These are phyloP conservation scores for Colletotrichum paranaense DNA, from an alignment of 2,329 filamentous ascomycete species.

Conservation along the genomic window DNA sequence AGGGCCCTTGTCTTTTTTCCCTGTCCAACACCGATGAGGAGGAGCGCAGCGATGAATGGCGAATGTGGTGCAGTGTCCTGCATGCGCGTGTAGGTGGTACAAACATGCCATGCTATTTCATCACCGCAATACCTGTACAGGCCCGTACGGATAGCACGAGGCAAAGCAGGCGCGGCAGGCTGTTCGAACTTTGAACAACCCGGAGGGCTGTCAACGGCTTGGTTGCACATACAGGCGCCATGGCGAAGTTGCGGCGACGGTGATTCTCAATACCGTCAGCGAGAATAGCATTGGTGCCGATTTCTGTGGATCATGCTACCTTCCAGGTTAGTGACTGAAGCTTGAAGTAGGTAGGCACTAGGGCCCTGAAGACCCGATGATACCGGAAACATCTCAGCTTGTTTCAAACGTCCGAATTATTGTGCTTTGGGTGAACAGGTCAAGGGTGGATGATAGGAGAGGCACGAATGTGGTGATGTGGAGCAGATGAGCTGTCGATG, in stretches of 20 bases:
- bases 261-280: background rate
- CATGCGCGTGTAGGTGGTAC: constrained; percentile 26
- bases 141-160: constrained; percentile 10
- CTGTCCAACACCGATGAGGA: constrained; percentile 10
- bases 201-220: constrained; percentile 10
- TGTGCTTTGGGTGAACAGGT: background rate
- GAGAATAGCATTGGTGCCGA: background rate
- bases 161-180: constrained; percentile 8
- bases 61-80: constrained; percentile 18
- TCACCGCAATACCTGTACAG: constrained; percentile 3
- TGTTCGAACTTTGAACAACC: background rate
- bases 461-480: background rate
- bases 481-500: background rate
- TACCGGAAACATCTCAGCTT: background rate
- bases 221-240: background rate
- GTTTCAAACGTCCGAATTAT: constrained; percentile 17
- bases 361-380: background rate
- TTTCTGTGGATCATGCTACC: background rate
- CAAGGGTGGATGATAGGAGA: constrained; percentile 1
- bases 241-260: background rate
- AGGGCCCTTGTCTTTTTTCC: constrained; percentile 13
- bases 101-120: constrained; percentile 2
- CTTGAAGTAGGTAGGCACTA: background rate
- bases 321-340: too few species aligned
- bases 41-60: constrained; percentile 20